phyloP scores from a whole-genome alignment of 306 rosid species.

The Sphenostylis stenocarpa region DNA sequence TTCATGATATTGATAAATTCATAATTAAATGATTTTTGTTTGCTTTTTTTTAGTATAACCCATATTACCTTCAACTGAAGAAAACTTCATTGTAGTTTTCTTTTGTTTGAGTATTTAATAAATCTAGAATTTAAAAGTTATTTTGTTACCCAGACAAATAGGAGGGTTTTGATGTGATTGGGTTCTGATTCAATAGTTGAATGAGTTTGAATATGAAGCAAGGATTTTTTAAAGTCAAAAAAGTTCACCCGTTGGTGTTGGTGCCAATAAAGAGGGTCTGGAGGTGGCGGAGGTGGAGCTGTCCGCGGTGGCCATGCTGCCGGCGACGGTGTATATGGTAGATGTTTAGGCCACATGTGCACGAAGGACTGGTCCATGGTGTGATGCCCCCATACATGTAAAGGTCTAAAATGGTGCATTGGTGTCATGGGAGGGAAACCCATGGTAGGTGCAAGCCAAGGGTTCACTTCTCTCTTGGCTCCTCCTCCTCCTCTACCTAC shows the following conservation, averaged over 20 bases:
- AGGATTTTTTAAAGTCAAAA: not conserved
- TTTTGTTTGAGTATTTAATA: no score
- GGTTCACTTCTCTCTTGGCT: constrained; percentile 60
- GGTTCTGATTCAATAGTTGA: no score
- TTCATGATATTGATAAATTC: not conserved
- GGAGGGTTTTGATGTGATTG: no score
- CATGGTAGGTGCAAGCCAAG: constrained; percentile 78
- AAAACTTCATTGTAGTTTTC: no score
- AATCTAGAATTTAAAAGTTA: not conserved
- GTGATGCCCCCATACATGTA: constrained; percentile 99
- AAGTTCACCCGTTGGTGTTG: constrained; percentile 42
- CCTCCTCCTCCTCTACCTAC: constrained; percentile 10
- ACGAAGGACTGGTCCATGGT: constrained; percentile 59
- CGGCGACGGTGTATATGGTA: constrained; percentile 45
- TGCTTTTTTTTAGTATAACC: no score
- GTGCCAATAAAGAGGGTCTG: constrained; percentile 67
- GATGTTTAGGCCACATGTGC: constrained; percentile 70
- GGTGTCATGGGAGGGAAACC: constrained; percentile 76
- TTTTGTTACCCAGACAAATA: not conserved
- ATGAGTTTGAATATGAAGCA: not conserved
- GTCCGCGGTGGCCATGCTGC: constrained; percentile 49
- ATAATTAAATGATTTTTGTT: not conserved
- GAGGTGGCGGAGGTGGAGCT: constrained; percentile 38
- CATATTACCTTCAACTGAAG: no score
- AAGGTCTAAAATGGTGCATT: constrained; percentile 68